A percentile compares a stretch with the other conserved stretches of the same genome.
Conservation (phyloP, 495 filamentous ascomycete species). For the Annulohypoxylon bovei region DNA sequence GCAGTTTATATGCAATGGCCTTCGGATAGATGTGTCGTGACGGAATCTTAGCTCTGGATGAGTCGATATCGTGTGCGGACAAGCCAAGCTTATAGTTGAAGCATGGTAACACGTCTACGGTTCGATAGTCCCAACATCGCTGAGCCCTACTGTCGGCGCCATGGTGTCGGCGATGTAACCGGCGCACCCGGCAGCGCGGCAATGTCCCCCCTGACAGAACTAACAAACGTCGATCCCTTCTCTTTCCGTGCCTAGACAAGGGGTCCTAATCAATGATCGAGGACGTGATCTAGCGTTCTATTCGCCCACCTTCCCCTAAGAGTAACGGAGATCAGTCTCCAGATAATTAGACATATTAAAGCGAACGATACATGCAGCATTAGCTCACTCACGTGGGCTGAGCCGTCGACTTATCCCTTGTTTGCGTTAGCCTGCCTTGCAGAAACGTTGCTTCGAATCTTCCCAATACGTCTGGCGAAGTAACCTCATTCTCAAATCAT, state of each 20-base stretch:
- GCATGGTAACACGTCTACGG: not conserved
- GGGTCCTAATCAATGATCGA: not conserved
- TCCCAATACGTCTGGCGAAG: conserved; percentile 1
- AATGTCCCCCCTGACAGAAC: not conserved
- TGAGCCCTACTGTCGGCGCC: not conserved
- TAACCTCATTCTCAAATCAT: conserved; percentile 21
- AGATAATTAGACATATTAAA: conserved; percentile 12
- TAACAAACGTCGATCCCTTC: not conserved
- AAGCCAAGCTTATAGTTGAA: not conserved
- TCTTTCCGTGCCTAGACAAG: not conserved
- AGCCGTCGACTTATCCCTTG: conserved; percentile 10
- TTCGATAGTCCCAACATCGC: not conserved
- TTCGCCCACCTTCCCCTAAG: conserved; percentile 6
- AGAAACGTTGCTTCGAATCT: not conserved
- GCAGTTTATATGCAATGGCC: not conserved
- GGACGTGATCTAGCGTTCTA: not conserved
- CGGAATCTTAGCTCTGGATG: not conserved
- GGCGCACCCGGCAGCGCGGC: not conserved
- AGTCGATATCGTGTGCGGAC: not conserved
- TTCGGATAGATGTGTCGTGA: not conserved
- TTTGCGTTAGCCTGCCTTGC: conserved; percentile 4
- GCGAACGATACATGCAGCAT: not conserved
- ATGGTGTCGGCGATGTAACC: not conserved
- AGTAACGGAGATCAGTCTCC: not conserved
- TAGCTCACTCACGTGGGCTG: conserved; percentile 18